Evolutionary conservation across 306 rosid genomes (phyloP), one percentile per base, ranked within the genome.

Genomic region (Ormosia emarginata): DNA sequence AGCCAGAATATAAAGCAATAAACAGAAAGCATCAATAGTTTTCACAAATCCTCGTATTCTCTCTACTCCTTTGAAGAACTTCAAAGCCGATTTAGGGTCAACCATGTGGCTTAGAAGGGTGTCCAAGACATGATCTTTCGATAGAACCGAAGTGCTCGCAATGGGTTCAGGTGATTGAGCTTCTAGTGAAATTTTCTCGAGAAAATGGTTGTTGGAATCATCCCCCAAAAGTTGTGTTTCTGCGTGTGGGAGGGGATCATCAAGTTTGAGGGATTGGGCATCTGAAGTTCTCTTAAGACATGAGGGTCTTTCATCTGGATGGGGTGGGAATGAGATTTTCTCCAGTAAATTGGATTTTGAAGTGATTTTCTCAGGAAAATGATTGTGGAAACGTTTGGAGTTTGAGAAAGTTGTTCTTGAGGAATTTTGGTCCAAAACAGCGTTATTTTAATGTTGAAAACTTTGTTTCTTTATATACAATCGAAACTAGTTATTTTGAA

Each of bases 71-170:
- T 81, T 77, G 84, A 87, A 92, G 87, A 79, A 88, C 67, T 46
- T 12, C 44, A 89, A 46, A 53, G 94, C 95, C 34, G 80, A 79
- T 15, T 12, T 36, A 44, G 95, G 97, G 17, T 88, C 84, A 15
- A 47, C 43, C 14, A 30, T 88, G 78, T 55, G 87, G 86, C 67
- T 30, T 5, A 90, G 82, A 18, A 92, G 94, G 62, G 86, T 83
- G 57, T 75, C 76, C 34, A 92, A 62, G 34, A 86, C 82, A 44
- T 71, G 63, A 50, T 50, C 62, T 63, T 77, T 79, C 0, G 84
- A 80, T 15, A 69, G 37, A 74, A 46, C 73, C 2, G 61, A 15
- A 40, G 4, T 14, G 15, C 44, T 63, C 1, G 49, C 11, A 9
- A 33, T n/a, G 39, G 67, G 13, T 33, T 32, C 43, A 24, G 68